A percentile compares a stretch with the other conserved stretches of the same genome.
These are phyloP conservation scores for Neckera pumila DNA, from an alignment of 225 moss, liverwort and hornwort species.

Conservation along the genomic window DNA sequence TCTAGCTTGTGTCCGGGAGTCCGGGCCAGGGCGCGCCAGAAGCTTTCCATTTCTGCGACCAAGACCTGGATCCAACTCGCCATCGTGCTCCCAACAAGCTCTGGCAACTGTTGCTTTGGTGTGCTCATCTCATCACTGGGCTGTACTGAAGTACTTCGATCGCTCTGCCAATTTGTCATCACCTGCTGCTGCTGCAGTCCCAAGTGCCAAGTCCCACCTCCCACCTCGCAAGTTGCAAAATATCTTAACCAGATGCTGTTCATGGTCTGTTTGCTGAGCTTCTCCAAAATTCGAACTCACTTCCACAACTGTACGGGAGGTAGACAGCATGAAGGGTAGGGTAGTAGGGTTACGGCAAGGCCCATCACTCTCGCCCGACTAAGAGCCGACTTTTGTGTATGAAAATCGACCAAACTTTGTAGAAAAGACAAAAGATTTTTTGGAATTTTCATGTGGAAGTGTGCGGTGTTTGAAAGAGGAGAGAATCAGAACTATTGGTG, in stretches of 20 bases:
- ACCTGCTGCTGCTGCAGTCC: background rate
- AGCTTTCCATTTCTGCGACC: background rate
- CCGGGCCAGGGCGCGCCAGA: background rate
- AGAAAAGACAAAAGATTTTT: background rate
- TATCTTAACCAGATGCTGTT: background rate
- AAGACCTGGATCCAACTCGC: background rate
- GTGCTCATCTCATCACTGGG: background rate
- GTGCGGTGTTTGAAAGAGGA: background rate
- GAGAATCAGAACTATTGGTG: fast-evolving
- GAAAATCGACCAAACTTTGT: background rate
- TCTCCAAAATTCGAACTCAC: background rate
- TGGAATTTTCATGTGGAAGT: background rate
- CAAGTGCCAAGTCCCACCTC: background rate
- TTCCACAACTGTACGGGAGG: background rate
- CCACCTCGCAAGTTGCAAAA: background rate
- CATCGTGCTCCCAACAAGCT: background rate
- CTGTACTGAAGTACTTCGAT: no score
- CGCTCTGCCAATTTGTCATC: background rate
- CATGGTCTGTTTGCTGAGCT: background rate
- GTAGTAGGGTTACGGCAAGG: background rate
- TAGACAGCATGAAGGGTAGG: background rate
- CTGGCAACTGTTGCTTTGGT: background rate
- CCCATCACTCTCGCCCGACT: fast-evolving
- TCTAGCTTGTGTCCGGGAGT: background rate
- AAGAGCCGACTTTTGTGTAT: background rate